Conservation (phyloP, 208 protist genomes). For the Naegleria gruberi region DNA sequence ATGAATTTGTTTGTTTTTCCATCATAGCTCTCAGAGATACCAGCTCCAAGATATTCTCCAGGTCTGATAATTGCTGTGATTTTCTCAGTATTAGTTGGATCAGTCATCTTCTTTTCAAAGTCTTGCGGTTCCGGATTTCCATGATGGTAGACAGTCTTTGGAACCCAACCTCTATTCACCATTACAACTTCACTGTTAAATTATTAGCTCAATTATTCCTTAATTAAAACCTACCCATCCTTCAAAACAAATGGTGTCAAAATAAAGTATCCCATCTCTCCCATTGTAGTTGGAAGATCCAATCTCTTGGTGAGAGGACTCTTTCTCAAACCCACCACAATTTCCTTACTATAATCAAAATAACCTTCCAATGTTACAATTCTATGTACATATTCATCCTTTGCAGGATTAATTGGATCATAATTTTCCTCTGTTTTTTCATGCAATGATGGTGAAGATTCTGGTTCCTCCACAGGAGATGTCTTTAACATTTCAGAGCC, state of each 20-base stretch:
- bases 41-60: not conserved
- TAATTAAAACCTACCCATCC: not conserved
- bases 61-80: not conserved
- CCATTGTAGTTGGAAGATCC: not conserved
- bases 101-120: not conserved
- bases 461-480: not conserved
- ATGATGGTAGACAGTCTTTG: not conserved
- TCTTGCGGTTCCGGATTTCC: not conserved
- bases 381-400: not conserved
- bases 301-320: not conserved
- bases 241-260: not conserved
- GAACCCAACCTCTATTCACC: constrained; percentile 14
- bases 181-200: not conserved
- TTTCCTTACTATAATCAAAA: constrained; percentile 7
- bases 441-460: not conserved
- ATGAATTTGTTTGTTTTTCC: not conserved
- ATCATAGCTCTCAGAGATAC: not conserved
- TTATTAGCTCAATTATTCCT: no score
- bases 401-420: not conserved
- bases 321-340: not conserved
- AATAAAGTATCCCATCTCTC: not conserved
- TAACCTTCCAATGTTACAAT: not conserved
- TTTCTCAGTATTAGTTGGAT: not conserved
- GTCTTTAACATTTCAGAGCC: not conserved
- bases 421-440: constrained; percentile 2